Evolutionary conservation across 495 filamentous ascomycete genomes (phyloP), one percentile per base, ranked within the genome.

Genomic region (Penicillium verhagenii): DNA sequence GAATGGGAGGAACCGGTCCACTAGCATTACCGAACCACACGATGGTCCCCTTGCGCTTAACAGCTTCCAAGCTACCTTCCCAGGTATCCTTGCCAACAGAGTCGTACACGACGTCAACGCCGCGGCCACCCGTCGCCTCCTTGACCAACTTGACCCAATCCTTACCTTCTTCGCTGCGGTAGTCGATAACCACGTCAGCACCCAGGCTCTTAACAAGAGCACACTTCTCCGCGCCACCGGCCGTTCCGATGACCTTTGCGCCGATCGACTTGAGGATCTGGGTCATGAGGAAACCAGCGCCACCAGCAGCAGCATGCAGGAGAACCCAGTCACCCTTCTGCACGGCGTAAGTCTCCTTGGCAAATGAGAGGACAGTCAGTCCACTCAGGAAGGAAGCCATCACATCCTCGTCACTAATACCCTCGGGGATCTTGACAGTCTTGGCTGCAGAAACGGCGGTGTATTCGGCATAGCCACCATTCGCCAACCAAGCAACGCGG

Each of bases 261-360:
- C 92, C 92, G 23, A 91, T 79, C 1, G 76, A 72, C 45, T 79
- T 78, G 20, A 97, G 69, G 39, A 97, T 71, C 73, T 95, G 91
- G 21, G 82, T 86, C 50, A 97, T 76, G 72, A 87, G 83, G 38
- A 86, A 76, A 0, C 93, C 94, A 1, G 91, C 89, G 4, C 94
- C 94, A 38, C 94, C 94, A 8, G 92, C 92, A 0, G 94, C 94
- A 0, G 94, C 93, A 59, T 96, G 91, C 28, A 97, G 81, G 1
- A 98, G 82, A 7, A 94, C 80, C 85, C 86, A 95, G 53, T 96
- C 90, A 1, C 86, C 90, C 66, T 77, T 80, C 61, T 89, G 74
- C 24, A 96, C 88, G 1, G 74, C 65, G 54, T 92, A 82, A 11
- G 87, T 81, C 68, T 96, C 94, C 61, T 88, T 85, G 10, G 88